A percentile compares a stretch with the other conserved stretches of the same genome.
Evolutionary conservation across 2,329 filamentous ascomycete species (phyloP).

Genomic region (Neurospora sp.): DNA sequence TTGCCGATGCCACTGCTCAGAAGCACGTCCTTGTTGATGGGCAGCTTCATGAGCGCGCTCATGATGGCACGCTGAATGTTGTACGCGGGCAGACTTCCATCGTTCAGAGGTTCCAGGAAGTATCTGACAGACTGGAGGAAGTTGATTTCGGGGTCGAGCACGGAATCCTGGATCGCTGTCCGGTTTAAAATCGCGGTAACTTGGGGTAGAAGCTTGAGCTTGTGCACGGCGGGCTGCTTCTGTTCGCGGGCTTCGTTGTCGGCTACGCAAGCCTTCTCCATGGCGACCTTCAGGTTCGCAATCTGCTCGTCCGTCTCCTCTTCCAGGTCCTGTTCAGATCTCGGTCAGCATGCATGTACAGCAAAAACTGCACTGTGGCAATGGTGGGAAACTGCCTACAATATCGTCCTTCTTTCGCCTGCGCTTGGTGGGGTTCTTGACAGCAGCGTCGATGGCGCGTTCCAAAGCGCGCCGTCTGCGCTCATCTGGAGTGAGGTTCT

Average conservation of each 20-base stretch:
- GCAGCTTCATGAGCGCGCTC: slow-evolving; percentile 65
- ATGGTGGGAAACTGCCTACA: slow-evolving; percentile 38
- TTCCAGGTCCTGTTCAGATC: slow-evolving; percentile 62
- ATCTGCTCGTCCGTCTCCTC: slow-evolving; percentile 86
- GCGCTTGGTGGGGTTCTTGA: slow-evolving; percentile 69
- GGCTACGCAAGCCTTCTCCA: slow-evolving; percentile 81
- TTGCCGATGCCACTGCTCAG: slow-evolving; percentile 91
- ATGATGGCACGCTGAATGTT: slow-evolving; percentile 96
- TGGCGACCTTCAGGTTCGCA: slow-evolving; percentile 73
- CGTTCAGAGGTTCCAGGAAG: slow-evolving; percentile 91
- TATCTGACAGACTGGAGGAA: slow-evolving; percentile 91
- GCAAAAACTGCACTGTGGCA: background rate
- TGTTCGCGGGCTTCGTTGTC: slow-evolving; percentile 75
- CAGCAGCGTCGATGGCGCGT: slow-evolving; percentile 74
- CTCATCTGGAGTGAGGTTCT: slow-evolving; percentile 74
- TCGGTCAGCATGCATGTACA: slow-evolving; percentile 15
- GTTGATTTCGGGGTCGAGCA: slow-evolving; percentile 91
- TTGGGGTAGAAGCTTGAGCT: slow-evolving; percentile 86
- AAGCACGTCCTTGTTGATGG: slow-evolving; percentile 83
- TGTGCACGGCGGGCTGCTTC: slow-evolving; percentile 77
- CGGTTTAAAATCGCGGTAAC: slow-evolving; percentile 83
- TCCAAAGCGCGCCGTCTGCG: slow-evolving; percentile 76
- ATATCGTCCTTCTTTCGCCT: slow-evolving; percentile 80
- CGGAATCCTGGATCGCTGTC: slow-evolving; percentile 72
- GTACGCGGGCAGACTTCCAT: slow-evolving; percentile 89